Evolutionary conservation across 495 filamentous ascomycete species (phyloP), one percentile per base, ranked within the genome.

Genomic region (Penicillium subrubescens): DNA sequence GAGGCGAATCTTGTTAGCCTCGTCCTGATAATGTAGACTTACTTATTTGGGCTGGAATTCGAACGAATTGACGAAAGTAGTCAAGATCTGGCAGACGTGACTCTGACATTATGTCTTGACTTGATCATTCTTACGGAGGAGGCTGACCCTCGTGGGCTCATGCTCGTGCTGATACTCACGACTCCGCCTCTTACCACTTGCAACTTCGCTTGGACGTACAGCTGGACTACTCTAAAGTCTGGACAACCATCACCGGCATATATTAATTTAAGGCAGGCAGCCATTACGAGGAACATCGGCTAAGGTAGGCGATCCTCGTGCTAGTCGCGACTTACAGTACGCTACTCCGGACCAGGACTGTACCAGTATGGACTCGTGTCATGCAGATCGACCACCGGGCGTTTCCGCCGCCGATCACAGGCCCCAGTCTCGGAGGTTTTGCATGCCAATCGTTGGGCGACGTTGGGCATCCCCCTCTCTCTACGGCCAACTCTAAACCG

Each of bases 381-480:
- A 59, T 64, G 66, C 69, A 64, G 73, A 75, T 71, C 67, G 67
- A 73, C 67, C 60, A 69, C 61, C 75, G 75, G 76, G 71, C 71
- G 73, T 73, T 76, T 75, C 73, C 73, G 75, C 69, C 71, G 75
- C 76, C 72, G 76, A 79, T 77, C 76, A 73, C 67, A 31, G 52
- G 60, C 67, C 39, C 73, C 71, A 71, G 17, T 61, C 43, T 71
- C 72, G 72, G 75, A 73, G 64, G 58, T 70, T 77, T 79, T 75
- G 64, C 61, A 52, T 68, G 57, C 77, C 73, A 79, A 79, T 79
- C 54, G 62, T 56, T 66, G 54, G 64, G 57, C 60, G 68, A 68
- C 67, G 67, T 72, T 75, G 64, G 69, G 67, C 74, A 71, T 67
- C 3, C 21, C 44, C 53, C 27, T 25, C 54, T 70, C 67, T 64